Conservation (phyloP, 345 rosid genomes). For the Gossypium herbaceum region DNA sequence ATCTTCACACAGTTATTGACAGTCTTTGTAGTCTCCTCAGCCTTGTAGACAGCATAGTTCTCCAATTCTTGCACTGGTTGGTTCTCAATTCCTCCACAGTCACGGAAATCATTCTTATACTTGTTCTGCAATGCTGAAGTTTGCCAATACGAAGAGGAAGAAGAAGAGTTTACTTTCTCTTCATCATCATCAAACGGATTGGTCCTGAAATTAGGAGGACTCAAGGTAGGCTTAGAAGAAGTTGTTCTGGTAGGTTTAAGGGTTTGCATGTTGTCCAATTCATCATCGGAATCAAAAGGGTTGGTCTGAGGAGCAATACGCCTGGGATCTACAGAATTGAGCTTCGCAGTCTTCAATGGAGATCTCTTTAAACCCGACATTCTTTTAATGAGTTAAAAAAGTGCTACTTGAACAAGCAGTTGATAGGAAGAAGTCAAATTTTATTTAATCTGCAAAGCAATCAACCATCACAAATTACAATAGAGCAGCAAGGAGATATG, state of each 20-base stretch:
- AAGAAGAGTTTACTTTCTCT: constrained; percentile 29
- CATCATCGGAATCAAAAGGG: constrained; percentile 86
- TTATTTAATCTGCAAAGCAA: constrained; percentile 16
- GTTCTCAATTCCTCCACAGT: constrained; percentile 75
- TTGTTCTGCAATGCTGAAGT: constrained; percentile 37
- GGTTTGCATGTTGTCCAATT: constrained; percentile 39
- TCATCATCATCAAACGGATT: constrained; percentile 58
- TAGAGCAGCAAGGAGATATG: not conserved
- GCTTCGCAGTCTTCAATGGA: constrained; percentile 51
- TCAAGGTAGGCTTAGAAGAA: constrained; percentile 51
- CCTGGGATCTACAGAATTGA: constrained; percentile 46
- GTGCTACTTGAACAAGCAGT: constrained; percentile 12
- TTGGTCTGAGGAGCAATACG: constrained; percentile 35
- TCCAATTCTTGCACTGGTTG: constrained; percentile 89
- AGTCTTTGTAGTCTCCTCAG: constrained; percentile 85
- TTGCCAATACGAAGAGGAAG: constrained; percentile 34
- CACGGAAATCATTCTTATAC: constrained; percentile 75
- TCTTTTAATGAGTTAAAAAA: constrained; percentile 19
- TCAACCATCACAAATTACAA: constrained; percentile 18
- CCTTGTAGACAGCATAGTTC: constrained; percentile 72
- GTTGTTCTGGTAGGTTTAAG: constrained; percentile 47
- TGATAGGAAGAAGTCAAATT: not conserved
- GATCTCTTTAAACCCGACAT: constrained; percentile 76
- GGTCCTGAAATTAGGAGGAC: constrained; percentile 28
- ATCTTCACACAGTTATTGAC: constrained; percentile 81